These are phyloP conservation scores for Pterocarpus santalinus DNA, from an alignment of 306 rosid genomes.

Conservation along the genomic window DNA sequence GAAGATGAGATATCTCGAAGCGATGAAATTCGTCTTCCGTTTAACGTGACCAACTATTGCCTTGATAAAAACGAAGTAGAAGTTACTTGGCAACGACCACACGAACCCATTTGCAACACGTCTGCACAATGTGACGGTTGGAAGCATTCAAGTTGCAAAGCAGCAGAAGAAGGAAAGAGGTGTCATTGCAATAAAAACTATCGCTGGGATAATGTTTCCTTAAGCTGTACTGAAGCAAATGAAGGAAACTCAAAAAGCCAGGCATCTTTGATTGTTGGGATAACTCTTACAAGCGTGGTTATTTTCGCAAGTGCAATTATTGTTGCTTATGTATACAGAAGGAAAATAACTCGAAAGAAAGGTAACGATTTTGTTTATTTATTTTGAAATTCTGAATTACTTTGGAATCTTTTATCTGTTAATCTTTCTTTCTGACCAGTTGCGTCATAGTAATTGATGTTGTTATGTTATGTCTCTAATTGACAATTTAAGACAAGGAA, in stretches of 20 bases:
- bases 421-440: neutral
- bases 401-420: neutral
- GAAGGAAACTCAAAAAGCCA: neutral
- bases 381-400: neutral
- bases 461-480: neutral
- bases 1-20: neutral
- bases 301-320: neutral
- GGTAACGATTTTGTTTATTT: neutral
- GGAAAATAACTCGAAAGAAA: constrained; percentile 25
- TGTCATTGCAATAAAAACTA: constrained; percentile 42
- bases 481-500: constrained; percentile 1
- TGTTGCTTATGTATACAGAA: neutral
- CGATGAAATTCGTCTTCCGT: neutral
- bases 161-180: constrained; percentile 6
- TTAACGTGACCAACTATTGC: neutral
- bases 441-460: neutral
- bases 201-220: neutral
- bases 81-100: constrained; percentile 40
- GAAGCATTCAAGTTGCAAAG: constrained; percentile 49
- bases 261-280: neutral
- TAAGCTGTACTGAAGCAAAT: constrained; percentile 3
- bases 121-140: constrained; percentile 32
- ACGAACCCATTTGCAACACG: constrained; percentile 39
- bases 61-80: neutral
- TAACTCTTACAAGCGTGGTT: neutral